Evolutionary conservation across 2,329 filamentous ascomycete species (phyloP), one percentile per base, ranked within the genome.

Genomic region (Endoconidiophora laricicola): DNA sequence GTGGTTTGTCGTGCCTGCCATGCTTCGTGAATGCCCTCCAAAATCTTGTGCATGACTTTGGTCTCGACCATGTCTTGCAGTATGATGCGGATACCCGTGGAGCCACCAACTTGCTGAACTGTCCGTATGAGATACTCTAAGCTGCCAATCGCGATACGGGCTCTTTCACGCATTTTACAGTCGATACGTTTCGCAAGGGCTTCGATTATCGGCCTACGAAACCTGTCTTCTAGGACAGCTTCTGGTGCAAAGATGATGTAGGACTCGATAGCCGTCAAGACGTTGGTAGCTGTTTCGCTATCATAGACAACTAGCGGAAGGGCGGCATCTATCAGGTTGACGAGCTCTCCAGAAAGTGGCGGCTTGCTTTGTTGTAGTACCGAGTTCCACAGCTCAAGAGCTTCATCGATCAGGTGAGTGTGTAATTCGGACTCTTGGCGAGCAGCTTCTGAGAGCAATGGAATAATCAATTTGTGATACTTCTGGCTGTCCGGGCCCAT

Each of bases 371-470:
- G 78, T 55, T 70, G 70, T 37, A 88, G 64, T 9, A 95, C 78
- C 2, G 82, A 77, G 33, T 75, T 73, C 90, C 90, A 96, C 2
- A 98, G 74, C 50, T 95, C 88, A 12, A 96, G 69, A 0, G 86
- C 85, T 61, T 98, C 91, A 54, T 96, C 91, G 10, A 94, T 77
- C 9, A 98, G 75, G 59, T 94, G 91, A 2, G 88, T 67, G 57
- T 85, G 78, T 40, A 83, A 71, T 38, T 83, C 76, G 1, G 86
- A 91, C 9, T 75, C 77, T 2, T 82, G 79, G 52, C 88, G 76
- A 36, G 91, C 78, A 1, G 87, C 86, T 58, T 83, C 82, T 43
- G 78, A 72, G 40, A 98, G 81, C 46, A 96, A 74, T 0, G 90
- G 88, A 16, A 94, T 67, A 57, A 95, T 83, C 48, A 88, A 71